A percentile compares a stretch with the other conserved stretches of the same genome.
phyloP scores from a whole-genome alignment of 202 grass and related monocot genomes.

The Panicum virgatum region DNA sequence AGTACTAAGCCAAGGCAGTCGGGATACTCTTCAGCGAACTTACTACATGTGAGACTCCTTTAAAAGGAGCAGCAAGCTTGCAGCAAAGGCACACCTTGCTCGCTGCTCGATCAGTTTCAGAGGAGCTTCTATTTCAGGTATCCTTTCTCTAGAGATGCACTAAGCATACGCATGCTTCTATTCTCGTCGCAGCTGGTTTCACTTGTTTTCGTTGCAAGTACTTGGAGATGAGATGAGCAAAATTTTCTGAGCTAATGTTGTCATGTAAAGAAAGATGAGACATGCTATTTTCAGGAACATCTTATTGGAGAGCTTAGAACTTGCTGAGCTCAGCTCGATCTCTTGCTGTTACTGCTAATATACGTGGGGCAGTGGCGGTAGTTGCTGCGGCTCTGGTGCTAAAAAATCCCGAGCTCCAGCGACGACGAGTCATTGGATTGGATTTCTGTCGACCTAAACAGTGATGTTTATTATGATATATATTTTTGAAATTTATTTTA shows the following conservation, averaged over 20 bases:
- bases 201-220: not conserved
- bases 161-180: not conserved
- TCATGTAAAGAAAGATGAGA: not conserved
- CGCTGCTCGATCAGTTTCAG: not conserved
- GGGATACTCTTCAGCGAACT: not conserved
- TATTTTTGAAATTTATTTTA: no score
- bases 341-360: no score
- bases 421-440: no score
- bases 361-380: no score
- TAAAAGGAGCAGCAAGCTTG: constrained; percentile 6
- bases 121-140: constrained; percentile 9
- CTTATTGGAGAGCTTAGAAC: not conserved
- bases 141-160: not conserved
- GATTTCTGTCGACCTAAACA: no score
- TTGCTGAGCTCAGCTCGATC: not conserved
- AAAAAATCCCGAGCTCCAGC: no score
- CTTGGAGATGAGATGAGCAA: not conserved
- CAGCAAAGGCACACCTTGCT: not conserved
- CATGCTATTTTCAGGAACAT: not conserved
- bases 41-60: not conserved
- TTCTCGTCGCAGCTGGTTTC: not conserved
- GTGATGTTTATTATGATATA: no score
- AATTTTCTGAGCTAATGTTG: not conserved
- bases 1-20: not conserved
- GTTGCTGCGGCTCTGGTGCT: no score